Evolutionary conservation across 2,329 filamentous ascomycete species (phyloP).

Genomic region (Aspergillus tubingensis): DNA sequence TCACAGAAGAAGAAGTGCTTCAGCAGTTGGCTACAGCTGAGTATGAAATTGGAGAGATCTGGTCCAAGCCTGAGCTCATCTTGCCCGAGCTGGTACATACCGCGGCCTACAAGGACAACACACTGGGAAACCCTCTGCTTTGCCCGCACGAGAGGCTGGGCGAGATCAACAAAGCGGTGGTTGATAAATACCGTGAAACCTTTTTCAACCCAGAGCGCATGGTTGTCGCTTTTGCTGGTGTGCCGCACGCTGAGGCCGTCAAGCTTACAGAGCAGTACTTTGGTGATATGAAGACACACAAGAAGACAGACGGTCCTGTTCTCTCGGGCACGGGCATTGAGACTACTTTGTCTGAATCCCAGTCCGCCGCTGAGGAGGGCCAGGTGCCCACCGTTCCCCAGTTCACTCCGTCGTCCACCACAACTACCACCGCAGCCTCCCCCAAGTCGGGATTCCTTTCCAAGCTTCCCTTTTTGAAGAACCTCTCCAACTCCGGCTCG

Average conservation of each 20-base stretch:
- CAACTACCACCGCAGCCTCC: conserved; percentile 39
- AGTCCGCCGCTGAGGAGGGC: conserved; percentile 32
- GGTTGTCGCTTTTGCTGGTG: conserved; percentile 92
- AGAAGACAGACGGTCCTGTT: conserved; percentile 51
- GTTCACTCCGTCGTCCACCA: conserved; percentile 44
- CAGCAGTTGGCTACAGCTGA: conserved; percentile 88
- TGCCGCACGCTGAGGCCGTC: conserved; percentile 79
- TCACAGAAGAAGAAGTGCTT: conserved; percentile 82
- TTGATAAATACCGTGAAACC: conserved; percentile 74
- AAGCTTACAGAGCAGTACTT: conserved; percentile 80
- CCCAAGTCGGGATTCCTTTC: conserved; percentile 69
- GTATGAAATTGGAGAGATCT: conserved; percentile 96
- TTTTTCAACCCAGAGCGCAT: conserved; percentile 91
- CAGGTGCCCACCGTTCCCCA: conserved; percentile 40
- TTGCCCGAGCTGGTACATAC: conserved; percentile 93
- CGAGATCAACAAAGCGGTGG: conserved; percentile 70
- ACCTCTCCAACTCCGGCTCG: conserved; percentile 73
- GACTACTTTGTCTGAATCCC: conserved; percentile 43
- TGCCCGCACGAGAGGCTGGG: conserved; percentile 82
- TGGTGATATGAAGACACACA: conserved; percentile 75
- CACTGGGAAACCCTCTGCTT: conserved; percentile 86
- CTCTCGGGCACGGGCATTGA: conserved; percentile 62
- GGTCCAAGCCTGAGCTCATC: conserved; percentile 95
- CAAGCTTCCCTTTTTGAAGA: conserved; percentile 87
- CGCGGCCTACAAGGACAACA: conserved; percentile 94